phyloP scores from a whole-genome alignment of 768 basidiomycete genomes.

The Lactifluus rugatus region DNA sequence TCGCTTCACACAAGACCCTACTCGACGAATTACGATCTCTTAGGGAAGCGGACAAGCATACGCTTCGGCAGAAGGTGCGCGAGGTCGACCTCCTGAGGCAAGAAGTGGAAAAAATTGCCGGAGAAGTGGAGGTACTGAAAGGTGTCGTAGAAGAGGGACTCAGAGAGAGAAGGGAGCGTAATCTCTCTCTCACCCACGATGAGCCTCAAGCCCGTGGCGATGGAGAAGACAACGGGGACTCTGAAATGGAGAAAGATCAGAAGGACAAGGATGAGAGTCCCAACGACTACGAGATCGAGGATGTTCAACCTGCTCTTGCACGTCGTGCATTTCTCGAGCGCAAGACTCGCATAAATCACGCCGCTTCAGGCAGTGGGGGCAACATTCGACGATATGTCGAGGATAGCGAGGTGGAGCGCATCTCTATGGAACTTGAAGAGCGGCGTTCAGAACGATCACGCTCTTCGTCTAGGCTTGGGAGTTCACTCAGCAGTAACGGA shows the following conservation, averaged over 20 bases:
- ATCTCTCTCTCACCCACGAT: constrained; percentile 3
- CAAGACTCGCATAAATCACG: constrained; percentile 45
- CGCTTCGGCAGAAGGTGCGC: constrained; percentile 47
- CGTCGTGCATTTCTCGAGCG: constrained; percentile 28
- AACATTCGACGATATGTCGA: constrained; percentile 38
- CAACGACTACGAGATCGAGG: constrained; percentile 13
- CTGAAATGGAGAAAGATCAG: constrained; percentile 20
- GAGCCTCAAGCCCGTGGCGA: neutral
- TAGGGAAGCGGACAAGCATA: constrained; percentile 51
- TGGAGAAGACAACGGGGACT: neutral
- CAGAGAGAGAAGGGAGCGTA: constrained; percentile 57
- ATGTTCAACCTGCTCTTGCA: constrained; percentile 6
- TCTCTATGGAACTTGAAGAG: constrained; percentile 58
- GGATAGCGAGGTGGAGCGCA: constrained; percentile 50
- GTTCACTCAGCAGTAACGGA: constrained; percentile 9
- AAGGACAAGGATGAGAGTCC: constrained; percentile 19
- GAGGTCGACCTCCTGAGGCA: constrained; percentile 60
- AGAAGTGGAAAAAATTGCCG: constrained; percentile 73
- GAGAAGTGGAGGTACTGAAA: constrained; percentile 80
- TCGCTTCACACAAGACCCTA: constrained; percentile 65
- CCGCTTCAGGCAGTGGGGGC: constrained; percentile 32
- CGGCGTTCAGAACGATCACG: constrained; percentile 42
- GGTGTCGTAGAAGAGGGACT: constrained; percentile 84
- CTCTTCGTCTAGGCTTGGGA: constrained; percentile 17
- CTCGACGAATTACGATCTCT: constrained; percentile 55